Base-by-base conservation (phyloP, 805 yeast species). In the Wickerhamomyces bisporus region DNA sequence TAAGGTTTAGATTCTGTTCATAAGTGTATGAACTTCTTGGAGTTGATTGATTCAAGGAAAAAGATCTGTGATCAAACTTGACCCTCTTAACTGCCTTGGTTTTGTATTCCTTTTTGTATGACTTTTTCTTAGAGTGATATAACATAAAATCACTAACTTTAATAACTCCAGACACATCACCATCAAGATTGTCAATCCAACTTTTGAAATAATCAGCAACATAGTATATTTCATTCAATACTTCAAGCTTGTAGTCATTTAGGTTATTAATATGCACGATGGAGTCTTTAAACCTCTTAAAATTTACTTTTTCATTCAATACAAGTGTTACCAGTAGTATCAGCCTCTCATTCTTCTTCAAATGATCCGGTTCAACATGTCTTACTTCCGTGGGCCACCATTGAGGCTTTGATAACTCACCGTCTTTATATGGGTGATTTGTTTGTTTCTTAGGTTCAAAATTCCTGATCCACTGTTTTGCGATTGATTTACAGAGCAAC, bases 321-420 rank as follows among this genome's bases (percentile, higher is more conserved):
- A 67, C 35, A 11, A 78, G 64, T 11, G 60, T 45, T 24, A 71
- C 58, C 52, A 84, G 57, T 18, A 83, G 57, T 5, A 50, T 52
- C 15, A 81, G 49, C 38, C 93, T 61, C 48, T 78, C 81, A 1
- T 59, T 61, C 52, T 79, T 82, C 41, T 65, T 68, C 40, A 84
- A 60, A 58, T 84, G 91, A 53, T 82, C 91, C 0, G 91, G 91
- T 50, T 83, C 89, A 31, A 64, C 66, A 57, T 83, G 91, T 26
- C 74, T 62, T 1, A 79, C 73, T 11, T 45, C 40, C 0, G 30
- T 26, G 0, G 89, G 89, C 93, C 93, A 83, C 89, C 89, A 82
- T 5, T 52, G 49, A 1, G 91, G 93, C 44, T 65, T 73, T 11
- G 71, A 48, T 0, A 19, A 34, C 12, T 71, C 70, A 3, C 76